phyloP scores from a whole-genome alignment of 495 filamentous ascomycete species.

The Penicillium daleae region DNA sequence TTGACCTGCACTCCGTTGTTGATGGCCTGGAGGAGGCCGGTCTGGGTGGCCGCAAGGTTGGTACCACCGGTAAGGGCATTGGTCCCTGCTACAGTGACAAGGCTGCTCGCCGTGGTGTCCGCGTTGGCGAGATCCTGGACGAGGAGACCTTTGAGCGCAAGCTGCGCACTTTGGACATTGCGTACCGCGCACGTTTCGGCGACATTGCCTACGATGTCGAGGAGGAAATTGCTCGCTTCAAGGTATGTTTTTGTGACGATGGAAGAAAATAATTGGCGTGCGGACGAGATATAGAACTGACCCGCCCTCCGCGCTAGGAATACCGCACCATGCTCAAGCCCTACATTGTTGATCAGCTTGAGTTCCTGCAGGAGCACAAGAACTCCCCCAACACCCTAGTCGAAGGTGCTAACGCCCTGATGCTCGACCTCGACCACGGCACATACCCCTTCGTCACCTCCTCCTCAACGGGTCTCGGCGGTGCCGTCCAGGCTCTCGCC shows the following conservation, averaged over 20 bases:
- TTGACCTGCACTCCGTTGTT: slow-evolving; percentile 80
- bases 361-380: slow-evolving; percentile 53
- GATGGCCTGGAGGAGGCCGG: slow-evolving; percentile 82
- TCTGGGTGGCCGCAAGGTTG: slow-evolving; percentile 66
- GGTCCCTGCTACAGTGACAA: slow-evolving; percentile 85
- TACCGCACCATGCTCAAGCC: slow-evolving; percentile 69
- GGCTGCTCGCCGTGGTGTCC: slow-evolving; percentile 72
- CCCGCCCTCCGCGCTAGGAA: slow-evolving; percentile 42
- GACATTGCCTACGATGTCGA: slow-evolving; percentile 78
- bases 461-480: slow-evolving; percentile 73
- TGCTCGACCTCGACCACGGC: slow-evolving; percentile 76
- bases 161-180: slow-evolving; percentile 64
- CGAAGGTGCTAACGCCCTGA: slow-evolving; percentile 88
- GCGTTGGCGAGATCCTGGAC: slow-evolving; percentile 76
- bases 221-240: slow-evolving; percentile 73
- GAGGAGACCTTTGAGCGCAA: slow-evolving; percentile 73
- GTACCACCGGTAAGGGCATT: slow-evolving; percentile 67
- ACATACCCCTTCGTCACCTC: slow-evolving; percentile 89
- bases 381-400: slow-evolving; percentile 70
- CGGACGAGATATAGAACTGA: not conserved
- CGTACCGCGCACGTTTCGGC: slow-evolving; percentile 76
- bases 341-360: slow-evolving; percentile 68
- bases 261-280: not conserved
- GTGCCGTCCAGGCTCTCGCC: slow-evolving; percentile 74
- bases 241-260: slow-evolving; percentile 36